Percentiles rank a stretch among this genome's conserved stretches.
phyloP scores from a whole-genome alignment of 768 basidiomycete genomes.

The Podaxis sp. region DNA sequence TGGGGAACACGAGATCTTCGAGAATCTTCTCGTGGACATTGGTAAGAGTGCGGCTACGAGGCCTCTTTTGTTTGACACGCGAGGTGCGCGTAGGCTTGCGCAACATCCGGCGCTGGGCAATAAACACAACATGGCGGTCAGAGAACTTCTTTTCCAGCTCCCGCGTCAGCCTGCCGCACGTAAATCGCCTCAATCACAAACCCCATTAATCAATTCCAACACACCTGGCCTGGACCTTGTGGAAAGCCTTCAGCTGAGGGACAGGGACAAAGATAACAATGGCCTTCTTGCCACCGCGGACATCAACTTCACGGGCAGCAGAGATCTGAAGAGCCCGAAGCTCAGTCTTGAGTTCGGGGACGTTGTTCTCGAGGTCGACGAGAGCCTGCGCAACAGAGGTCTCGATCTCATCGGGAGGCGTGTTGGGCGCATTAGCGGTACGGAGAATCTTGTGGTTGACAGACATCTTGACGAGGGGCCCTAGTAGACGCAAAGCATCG shows the following conservation, averaged over 20 bases:
- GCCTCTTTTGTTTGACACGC: conserved; percentile 92
- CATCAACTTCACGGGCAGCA: conserved; percentile 97
- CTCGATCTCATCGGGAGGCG: conserved; percentile 89
- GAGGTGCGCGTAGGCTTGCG: conserved; percentile 95
- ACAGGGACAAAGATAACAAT: conserved; percentile 98
- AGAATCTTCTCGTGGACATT: conserved; percentile 97
- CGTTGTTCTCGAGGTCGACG: conserved; percentile 96
- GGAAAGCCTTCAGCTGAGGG: conserved; percentile 97
- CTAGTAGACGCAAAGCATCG: conserved; percentile 24
- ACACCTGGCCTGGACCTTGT: conserved; percentile 94
- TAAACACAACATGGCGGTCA: conserved; percentile 97
- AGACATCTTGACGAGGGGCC: conserved; percentile 60
- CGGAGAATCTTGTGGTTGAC: conserved; percentile 84
- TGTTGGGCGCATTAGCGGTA: conserved; percentile 91
- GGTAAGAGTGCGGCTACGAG: conserved; percentile 94
- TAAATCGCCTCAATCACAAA: conserved; percentile 11
- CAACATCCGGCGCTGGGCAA: conserved; percentile 97
- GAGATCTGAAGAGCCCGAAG: conserved; percentile 95
- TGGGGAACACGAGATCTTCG: conserved; percentile 98
- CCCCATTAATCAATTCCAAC: conserved; percentile 18
- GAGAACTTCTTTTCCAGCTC: conserved; percentile 99
- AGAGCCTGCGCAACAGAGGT: conserved; percentile 90
- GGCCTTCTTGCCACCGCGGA: conserved; percentile 99
- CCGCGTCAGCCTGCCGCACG: conserved; percentile 74
- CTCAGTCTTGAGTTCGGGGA: conserved; percentile 97